Evolutionary conservation across 768 basidiomycete species (phyloP).

Genomic region (Terana coerulea): DNA sequence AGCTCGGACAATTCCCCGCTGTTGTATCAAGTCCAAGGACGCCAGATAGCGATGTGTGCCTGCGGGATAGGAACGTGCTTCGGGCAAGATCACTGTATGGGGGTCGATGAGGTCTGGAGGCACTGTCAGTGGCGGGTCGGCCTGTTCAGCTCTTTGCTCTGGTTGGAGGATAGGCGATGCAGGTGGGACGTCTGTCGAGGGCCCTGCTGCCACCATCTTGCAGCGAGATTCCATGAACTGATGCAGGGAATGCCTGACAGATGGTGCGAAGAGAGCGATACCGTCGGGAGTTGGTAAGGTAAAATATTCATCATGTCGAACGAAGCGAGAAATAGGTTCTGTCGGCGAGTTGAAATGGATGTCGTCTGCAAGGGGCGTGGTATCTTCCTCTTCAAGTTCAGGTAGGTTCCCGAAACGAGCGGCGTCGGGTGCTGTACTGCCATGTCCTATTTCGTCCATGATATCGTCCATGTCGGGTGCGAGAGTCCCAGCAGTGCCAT

Average conservation of each 20-base stretch:
- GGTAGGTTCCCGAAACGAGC: too few relatives aligned
- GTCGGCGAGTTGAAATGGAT: too few relatives aligned
- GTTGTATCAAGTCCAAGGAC: constrained; percentile 66
- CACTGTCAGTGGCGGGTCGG: background rate
- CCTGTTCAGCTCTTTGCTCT: background rate
- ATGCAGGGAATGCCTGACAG: background rate
- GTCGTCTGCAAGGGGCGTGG: too few relatives aligned
- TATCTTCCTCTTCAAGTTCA: too few relatives aligned
- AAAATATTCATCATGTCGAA: too few relatives aligned
- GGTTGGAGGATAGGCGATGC: background rate
- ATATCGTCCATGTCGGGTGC: too few relatives aligned
- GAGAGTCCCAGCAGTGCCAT: too few relatives aligned
- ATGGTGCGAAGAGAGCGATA: too few relatives aligned
- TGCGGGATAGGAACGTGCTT: constrained; percentile 34
- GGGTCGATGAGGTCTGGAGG: constrained; percentile 20
- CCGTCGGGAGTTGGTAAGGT: too few relatives aligned
- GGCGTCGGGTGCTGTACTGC: too few relatives aligned
- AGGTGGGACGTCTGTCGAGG: background rate
- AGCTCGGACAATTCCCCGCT: constrained; percentile 52
- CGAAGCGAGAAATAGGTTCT: too few relatives aligned
- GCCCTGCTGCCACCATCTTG: background rate
- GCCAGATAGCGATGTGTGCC: constrained; percentile 60
- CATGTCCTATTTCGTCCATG: too few relatives aligned
- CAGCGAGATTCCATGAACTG: constrained; percentile 2
- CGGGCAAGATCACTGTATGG: constrained; percentile 12